Evolutionary conservation across 106 monocot species (phyloP).

Genomic region (Cymbidium sinense): DNA sequence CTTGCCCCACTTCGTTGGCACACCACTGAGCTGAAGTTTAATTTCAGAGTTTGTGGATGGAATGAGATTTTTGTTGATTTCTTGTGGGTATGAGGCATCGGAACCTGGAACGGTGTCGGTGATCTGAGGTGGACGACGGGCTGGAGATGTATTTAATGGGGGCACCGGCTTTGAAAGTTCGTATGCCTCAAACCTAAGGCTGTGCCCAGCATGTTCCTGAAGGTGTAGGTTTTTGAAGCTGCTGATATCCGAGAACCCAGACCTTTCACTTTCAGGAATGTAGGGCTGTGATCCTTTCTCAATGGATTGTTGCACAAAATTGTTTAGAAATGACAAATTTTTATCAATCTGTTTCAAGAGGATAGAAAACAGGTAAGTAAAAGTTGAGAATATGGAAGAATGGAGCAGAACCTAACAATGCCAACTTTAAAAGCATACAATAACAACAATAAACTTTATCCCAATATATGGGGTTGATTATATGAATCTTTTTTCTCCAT

Average conservation of each 20-base stretch:
- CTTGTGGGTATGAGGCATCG: conserved; percentile 28
- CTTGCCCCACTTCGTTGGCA: conserved; percentile 93
- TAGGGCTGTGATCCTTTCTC: conserved; percentile 83
- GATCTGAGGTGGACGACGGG: conserved; percentile 18
- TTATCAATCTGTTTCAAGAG: conserved; percentile 63
- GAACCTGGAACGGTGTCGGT: conserved; percentile 49
- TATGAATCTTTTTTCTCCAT: no score
- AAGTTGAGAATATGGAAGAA: no score
- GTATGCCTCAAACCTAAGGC: conserved; percentile 86
- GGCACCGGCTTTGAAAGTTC: conserved; percentile 72
- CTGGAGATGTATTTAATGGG: conserved; percentile 11
- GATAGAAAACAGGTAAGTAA: background rate
- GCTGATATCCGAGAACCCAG: conserved; percentile 30
- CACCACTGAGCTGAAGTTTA: conserved; percentile 74
- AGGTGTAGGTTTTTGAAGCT: conserved; percentile 46
- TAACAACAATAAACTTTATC: no score
- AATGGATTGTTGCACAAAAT: conserved; percentile 59
- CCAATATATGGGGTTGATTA: no score
- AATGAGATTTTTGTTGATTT: conserved; percentile 22
- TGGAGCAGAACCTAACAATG: no score
- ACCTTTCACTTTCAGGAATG: conserved; percentile 67
- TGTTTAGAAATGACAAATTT: conserved; percentile 60
- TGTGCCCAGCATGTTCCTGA: conserved; percentile 50
- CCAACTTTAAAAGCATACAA: background rate
- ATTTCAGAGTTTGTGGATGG: conserved; percentile 26